phyloP scores from a whole-genome alignment of 495 filamentous ascomycete species.

The Penicillium verhagenii region DNA sequence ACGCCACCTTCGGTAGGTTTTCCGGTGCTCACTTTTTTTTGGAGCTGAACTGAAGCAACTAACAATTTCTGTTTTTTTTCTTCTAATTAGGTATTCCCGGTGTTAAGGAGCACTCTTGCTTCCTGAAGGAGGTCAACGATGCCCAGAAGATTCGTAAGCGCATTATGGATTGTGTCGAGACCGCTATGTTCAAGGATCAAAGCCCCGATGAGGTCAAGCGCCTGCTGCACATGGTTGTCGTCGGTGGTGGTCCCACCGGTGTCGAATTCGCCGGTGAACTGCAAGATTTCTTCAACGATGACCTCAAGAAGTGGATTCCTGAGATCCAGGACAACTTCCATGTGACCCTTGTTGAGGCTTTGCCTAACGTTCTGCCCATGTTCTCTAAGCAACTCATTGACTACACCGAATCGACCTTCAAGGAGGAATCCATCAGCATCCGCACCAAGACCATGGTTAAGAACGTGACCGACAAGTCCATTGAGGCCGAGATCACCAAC shows the following conservation, averaged over 20 bases:
- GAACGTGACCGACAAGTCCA: conserved; percentile 90
- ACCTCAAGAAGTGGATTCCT: conserved; percentile 96
- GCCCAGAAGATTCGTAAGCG: conserved; percentile 94
- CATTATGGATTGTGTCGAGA: conserved; percentile 99
- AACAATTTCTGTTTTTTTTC: no score
- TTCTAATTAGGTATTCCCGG: conserved; percentile 80
- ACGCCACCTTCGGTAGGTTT: conserved; percentile 86
- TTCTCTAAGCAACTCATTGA: conserved; percentile 99
- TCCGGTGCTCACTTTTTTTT: not conserved
- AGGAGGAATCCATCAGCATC: conserved; percentile 96
- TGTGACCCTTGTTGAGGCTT: conserved; percentile 94
- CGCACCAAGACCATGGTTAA: conserved; percentile 99
- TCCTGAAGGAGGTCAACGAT: conserved; percentile 96
- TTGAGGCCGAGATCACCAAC: conserved; percentile 82
- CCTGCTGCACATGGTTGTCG: conserved; percentile 98
- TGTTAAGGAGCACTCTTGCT: conserved; percentile 92
- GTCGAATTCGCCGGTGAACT: conserved; percentile 98
- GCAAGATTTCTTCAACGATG: conserved; percentile 97
- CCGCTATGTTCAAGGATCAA: conserved; percentile 97
- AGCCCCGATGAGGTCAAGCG: conserved; percentile 85
- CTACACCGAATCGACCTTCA: conserved; percentile 98
- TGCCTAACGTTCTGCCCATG: conserved; percentile 97
- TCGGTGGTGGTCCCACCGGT: conserved; percentile 95
- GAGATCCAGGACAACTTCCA: conserved; percentile 93
- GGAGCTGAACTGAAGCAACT: conserved; percentile 6